A percentile compares a stretch with the other conserved stretches of the same genome.
phyloP scores from a whole-genome alignment of 495 filamentous ascomycete species.

The Penicillium ucsense region DNA sequence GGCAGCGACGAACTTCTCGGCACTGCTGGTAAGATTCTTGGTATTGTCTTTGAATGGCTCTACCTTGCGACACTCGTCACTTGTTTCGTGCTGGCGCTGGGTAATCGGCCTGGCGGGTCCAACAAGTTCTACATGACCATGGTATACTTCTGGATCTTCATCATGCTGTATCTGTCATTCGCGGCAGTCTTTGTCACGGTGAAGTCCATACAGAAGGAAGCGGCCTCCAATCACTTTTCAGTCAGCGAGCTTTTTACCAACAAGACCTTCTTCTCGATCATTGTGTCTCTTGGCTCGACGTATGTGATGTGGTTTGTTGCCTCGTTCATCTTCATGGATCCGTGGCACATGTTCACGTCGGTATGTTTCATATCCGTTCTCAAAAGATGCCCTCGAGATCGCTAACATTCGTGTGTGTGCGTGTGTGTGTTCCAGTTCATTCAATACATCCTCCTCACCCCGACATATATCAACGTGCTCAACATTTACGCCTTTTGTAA shows the following conservation, averaged over 20 bases:
- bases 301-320: constrained; percentile 90
- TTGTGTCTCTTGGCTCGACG: constrained; percentile 83
- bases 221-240: constrained; percentile 47
- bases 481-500: constrained; percentile 99
- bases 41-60: constrained; percentile 90
- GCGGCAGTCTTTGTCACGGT: constrained; percentile 94
- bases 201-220: constrained; percentile 62
- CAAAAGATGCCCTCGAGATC: neutral
- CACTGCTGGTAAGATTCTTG: constrained; percentile 64
- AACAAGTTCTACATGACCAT: constrained; percentile 92
- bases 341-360: constrained; percentile 97
- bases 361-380: constrained; percentile 21
- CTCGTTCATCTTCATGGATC: constrained; percentile 93
- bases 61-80: constrained; percentile 87
- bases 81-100: constrained; percentile 91
- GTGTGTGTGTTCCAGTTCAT: constrained; percentile 41
- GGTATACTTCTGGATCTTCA: constrained; percentile 92
- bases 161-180: constrained; percentile 93
- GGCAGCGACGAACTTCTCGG: constrained; percentile 57
- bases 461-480: constrained; percentile 91
- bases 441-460: constrained; percentile 92
- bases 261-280: constrained; percentile 82
- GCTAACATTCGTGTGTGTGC: constrained; percentile 1
- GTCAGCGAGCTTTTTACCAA: constrained; percentile 71
- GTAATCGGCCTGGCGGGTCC: constrained; percentile 91